Evolutionary conservation across 2,329 filamentous ascomycete species (phyloP), one percentile per base, ranked within the genome.

Genomic region (Moelleriella libera): DNA sequence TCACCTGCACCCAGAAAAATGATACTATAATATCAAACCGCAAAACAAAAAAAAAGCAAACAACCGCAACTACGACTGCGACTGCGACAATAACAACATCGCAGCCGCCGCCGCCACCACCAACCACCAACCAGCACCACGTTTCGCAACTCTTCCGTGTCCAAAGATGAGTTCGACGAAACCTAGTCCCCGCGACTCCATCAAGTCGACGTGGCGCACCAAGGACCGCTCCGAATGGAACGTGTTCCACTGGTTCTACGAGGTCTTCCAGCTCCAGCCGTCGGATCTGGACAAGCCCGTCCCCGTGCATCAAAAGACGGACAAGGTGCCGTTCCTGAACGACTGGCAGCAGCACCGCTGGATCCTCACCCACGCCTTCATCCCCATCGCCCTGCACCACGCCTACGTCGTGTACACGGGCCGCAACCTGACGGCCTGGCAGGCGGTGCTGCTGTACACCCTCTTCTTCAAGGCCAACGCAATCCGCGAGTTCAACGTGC

Each of bases 171-270:
- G 47, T 44, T 12, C 37, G 7, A 29, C 39, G 1, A 30, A 8
- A 10, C n/a, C 39, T 12, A 47, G 45, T 21, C 45, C 46, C 5
- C 45, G 42, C 12, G 48, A 50, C 41, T 50, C 48, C 8, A 50
- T 50, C n/a, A 50, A 47, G 43, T 48, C 46, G 31, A 50, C 48
- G n/a, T 50, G 48, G 48, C 45, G 45, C 2, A 39, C 28, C 2
- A 50, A 50, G 32, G 43, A 47, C 21, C 48, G 48, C 31, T 50
- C 48, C 7, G 48, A 50, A 29, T 50, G 48, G 48, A 41, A 31
- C 21, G 30, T 45, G 37, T 45, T 44, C 30, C 48, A 50, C 48
- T 48, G 48, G 48, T 31, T 44, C 30, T 50, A 45, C 45, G 48
- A 50, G 11, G 41, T 50, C 41, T 47, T 50, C 7, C 6, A 41